Conservation (phyloP, 2,329 filamentous ascomycete genomes). For the Stenocarpella maydis region DNA sequence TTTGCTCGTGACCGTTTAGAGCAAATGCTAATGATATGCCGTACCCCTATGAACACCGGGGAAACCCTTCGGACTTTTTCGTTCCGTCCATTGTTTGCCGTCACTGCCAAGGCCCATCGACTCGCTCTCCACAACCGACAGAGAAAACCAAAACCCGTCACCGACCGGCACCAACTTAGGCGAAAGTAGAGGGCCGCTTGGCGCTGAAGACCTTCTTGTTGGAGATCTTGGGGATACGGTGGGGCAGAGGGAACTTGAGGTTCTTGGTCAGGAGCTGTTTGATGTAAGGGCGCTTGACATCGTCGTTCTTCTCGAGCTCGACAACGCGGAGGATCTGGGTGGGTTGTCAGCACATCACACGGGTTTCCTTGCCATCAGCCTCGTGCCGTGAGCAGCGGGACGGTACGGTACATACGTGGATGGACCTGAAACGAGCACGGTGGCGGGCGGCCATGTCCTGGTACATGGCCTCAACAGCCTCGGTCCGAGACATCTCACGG, state of each 20-base stretch:
- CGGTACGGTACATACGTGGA: slow-evolving; percentile 81
- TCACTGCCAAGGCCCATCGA: slow-evolving; percentile 26
- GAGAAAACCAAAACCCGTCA: slow-evolving; percentile 46
- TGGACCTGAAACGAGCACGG: slow-evolving; percentile 96
- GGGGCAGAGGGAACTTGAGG: slow-evolving; percentile 98
- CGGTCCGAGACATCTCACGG: slow-evolving; percentile 96
- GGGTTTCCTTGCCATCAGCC: not conserved
- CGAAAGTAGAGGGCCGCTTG: slow-evolving; percentile 96
- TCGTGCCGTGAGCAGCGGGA: slow-evolving; percentile 3
- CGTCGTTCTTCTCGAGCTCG: slow-evolving; percentile 92
- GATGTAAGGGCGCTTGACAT: slow-evolving; percentile 98
- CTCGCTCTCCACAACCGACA: slow-evolving; percentile 42
- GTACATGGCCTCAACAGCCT: slow-evolving; percentile 96
- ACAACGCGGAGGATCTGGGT: slow-evolving; percentile 94
- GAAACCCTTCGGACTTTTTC: slow-evolving; percentile 52
- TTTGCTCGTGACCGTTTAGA: slow-evolving; percentile 47
- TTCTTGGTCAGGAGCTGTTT: slow-evolving; percentile 95
- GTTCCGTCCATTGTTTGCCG: slow-evolving; percentile 23
- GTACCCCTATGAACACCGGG: slow-evolving; percentile 70
- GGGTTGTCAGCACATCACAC: slow-evolving; percentile 40
- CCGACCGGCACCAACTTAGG: slow-evolving; percentile 69
- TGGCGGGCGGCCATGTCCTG: slow-evolving; percentile 99
- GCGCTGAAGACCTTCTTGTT: slow-evolving; percentile 93
- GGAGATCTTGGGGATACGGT: slow-evolving; percentile 85
- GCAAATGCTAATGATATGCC: slow-evolving; percentile 67